phyloP scores from a whole-genome alignment of 495 filamentous ascomycete genomes.

The Podospora pseudoanserina region DNA sequence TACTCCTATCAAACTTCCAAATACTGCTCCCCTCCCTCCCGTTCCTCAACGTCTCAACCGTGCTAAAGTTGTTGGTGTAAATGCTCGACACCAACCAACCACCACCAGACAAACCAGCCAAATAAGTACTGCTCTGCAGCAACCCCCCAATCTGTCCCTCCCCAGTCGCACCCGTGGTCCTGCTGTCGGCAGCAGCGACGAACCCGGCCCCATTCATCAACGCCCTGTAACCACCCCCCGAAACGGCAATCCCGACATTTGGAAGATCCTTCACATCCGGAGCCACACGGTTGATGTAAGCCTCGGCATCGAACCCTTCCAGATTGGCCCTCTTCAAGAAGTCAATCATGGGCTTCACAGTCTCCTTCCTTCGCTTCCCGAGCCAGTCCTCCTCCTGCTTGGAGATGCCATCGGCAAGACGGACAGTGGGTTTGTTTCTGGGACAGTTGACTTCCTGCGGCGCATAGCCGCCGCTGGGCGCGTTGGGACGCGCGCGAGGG shows the following conservation, averaged over 20 bases:
- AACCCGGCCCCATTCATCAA: constrained; percentile 87
- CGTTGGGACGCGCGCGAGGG: constrained; percentile 49
- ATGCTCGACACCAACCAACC: constrained; percentile 85
- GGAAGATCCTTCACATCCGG: constrained; percentile 57
- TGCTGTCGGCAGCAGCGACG: constrained; percentile 76
- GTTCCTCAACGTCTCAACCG: constrained; percentile 59
- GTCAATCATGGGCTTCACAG: constrained; percentile 63
- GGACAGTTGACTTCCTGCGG: constrained; percentile 54
- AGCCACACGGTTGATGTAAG: constrained; percentile 58
- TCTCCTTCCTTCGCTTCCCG: constrained; percentile 49
- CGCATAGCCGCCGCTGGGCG: constrained; percentile 54
- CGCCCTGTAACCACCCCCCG: constrained; percentile 78
- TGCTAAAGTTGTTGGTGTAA: constrained; percentile 86
- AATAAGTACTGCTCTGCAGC: constrained; percentile 78
- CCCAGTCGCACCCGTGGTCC: constrained; percentile 62
- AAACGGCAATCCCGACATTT: constrained; percentile 62
- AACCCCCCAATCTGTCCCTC: constrained; percentile 77
- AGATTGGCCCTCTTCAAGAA: constrained; percentile 73
- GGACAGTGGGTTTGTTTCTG: constrained; percentile 42
- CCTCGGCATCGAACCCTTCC: constrained; percentile 65
- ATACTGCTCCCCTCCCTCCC: constrained; percentile 50
- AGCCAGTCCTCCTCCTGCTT: constrained; percentile 66
- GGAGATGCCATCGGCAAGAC: constrained; percentile 56
- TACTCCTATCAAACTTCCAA: constrained; percentile 78
- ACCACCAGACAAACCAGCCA: constrained; percentile 82